Base-by-base conservation (phyloP, 176 grass and related monocot genomes). In the Phoenix roebelenii region DNA sequence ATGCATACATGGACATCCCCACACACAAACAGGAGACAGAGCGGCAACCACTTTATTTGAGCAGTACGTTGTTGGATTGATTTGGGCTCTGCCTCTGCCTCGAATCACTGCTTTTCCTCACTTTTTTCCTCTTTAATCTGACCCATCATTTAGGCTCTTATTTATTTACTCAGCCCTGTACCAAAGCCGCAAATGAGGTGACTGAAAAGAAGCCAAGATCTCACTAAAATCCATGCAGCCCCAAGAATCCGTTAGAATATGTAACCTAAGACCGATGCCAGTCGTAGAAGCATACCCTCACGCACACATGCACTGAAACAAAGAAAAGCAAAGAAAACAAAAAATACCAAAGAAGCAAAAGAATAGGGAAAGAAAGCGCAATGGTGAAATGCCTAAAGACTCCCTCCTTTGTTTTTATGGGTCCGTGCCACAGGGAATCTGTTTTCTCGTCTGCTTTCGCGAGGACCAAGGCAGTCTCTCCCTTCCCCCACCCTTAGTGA, bases 391-490 rank as follows among this genome's bases (percentile, higher is more conserved):
- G 29, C 9, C 35, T 14, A 44, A 44, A 44, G 35, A 44, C 35
- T 3, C 35, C 35, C 35, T 44, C 10, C 35, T 44, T 26, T 25
- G 57, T 59, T 59, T 44, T 44, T 16, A 59, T 59, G 58, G 58
- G 58, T 60, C 58, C 58, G 39, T 60, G 58, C 30, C 25, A n/a
- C 24, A 60, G 58, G 58, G 58, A 60, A 60, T 60, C 58, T 29
- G 23, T 6, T 26, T 60, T 60, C 16, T 39, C 15, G 58, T 60
- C 28, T 18, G 16, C 58, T 60, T 60, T 60, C 58, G 16, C 58
- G 58, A 60, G 25, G 58, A 60, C 58, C 58, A 60, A 60, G 26
- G 58, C 25, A 32, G 58, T 60, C 24, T 17, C 25, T 26, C 3
- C 25, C 30, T 3, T 26, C 12, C 54, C 54, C 18, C 53, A 22